Base-by-base conservation (phyloP, 2,329 filamentous ascomycete genomes). In the Pseudocercospora vitis region DNA sequence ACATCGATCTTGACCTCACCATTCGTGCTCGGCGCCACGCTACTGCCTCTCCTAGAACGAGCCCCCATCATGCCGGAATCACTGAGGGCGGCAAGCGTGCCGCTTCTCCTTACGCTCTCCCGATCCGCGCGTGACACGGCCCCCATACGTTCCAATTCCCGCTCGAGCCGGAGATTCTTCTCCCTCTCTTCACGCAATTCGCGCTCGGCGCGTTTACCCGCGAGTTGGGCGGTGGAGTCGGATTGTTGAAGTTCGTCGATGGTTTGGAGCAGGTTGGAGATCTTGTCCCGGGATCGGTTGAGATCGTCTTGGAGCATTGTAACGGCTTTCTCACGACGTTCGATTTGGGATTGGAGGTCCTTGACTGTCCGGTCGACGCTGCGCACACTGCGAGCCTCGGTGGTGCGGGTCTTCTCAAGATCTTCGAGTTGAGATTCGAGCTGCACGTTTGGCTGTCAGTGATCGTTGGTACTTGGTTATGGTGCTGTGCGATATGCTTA, bases 331-430 rank as follows among this genome's bases (percentile, higher is more conserved):
- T 97, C 92, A 64, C 91, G 89, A 63, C 94, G 89, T 44, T 96
- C 91, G 62, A 99, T 88, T 71, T 97, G 92, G 19, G 84, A 81
- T 72, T 96, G 89, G 19, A 97, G 81, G 71, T 97, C 94, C 72
- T 94, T 94, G 66, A 97, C 91, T 1, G 86, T 89, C 57, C 92
- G 90, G 74, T 97, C 94, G 21, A 96, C 87, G 68, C 95, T 96
- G 65, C 94, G 91, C 18, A 90, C 86, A 46, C 88, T 91, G 53
- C 92, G 88, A 65, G 91, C 88, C 57, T 91, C 90, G 64, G 89
- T 86, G 63, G 82, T 86, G 56, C 88, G 86, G 62, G 80, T 84
- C 71, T 95, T 89, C 60, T 95, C 89, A 19, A 86, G 87, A 19
- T 84, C 82, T 73, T 99, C 92, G 64, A 99, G 87, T 88, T 96